Conservation (phyloP, 768 basidiomycete genomes). For the Rhizopogon rudus region DNA sequence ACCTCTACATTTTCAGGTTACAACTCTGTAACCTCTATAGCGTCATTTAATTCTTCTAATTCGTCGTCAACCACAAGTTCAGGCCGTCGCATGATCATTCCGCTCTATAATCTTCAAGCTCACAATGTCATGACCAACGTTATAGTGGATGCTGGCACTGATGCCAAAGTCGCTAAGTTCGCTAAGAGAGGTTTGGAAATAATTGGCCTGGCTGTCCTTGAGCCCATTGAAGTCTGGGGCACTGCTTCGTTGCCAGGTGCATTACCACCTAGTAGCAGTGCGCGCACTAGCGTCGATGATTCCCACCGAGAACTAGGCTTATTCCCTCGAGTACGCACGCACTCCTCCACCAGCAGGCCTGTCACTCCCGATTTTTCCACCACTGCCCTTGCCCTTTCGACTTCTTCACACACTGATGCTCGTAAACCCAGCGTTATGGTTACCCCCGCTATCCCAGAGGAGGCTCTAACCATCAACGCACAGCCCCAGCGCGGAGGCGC, state of each 20-base stretch:
- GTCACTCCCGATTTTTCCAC: slow-evolving; percentile 7
- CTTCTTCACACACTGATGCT: not conserved
- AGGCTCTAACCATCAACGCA: slow-evolving; percentile 9
- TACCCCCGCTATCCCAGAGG: slow-evolving; percentile 10
- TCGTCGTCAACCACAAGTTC: slow-evolving; percentile 40
- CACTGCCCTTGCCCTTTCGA: not conserved
- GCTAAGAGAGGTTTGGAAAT: slow-evolving; percentile 70
- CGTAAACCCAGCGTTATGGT: slow-evolving; percentile 13
- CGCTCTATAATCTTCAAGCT: slow-evolving; percentile 82
- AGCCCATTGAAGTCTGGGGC: slow-evolving; percentile 73
- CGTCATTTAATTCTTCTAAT: slow-evolving; percentile 35
- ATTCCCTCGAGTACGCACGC: not conserved
- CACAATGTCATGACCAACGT: slow-evolving; percentile 86
- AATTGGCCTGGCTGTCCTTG: slow-evolving; percentile 71
- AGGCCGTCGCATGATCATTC: slow-evolving; percentile 72
- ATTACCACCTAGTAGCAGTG: slow-evolving; percentile 10
- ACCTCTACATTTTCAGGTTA: slow-evolving; percentile 40
- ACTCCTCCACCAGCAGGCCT: slow-evolving; percentile 6
- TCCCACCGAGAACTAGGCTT: slow-evolving; percentile 17
- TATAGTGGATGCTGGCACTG: slow-evolving; percentile 84
- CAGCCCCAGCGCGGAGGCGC: slow-evolving; percentile 36
- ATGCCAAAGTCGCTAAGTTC: slow-evolving; percentile 80
- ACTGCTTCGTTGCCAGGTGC: slow-evolving; percentile 8
- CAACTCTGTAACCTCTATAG: slow-evolving; percentile 38
- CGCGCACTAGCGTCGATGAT: slow-evolving; percentile 27